Base-by-base conservation (phyloP, 208 protist genomes). In the Kentomonas sorsogonicus region DNA sequence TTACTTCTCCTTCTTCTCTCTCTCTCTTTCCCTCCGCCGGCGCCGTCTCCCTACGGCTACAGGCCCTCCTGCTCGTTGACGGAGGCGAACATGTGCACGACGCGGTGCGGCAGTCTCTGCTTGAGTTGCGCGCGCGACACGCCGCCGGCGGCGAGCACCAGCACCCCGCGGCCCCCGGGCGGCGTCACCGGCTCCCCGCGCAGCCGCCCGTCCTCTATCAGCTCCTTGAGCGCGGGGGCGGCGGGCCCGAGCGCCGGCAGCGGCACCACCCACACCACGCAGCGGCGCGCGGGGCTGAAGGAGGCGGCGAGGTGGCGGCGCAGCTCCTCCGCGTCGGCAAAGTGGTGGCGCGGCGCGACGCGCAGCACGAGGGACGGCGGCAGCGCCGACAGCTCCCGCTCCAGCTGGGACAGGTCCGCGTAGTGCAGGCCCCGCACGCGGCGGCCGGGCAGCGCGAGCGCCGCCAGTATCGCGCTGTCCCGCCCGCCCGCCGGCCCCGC, bases 11-110 rank as follows among this genome's bases (percentile, higher is more conserved):
- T n/a, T n/a, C n/a, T n/a, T n/a, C n/a, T n/a, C n/a, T n/a, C n/a
- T n/a, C n/a, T n/a, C n/a, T n/a, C n/a, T n/a, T n/a, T n/a, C n/a
- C n/a, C n/a, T n/a, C n/a, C n/a, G n/a, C n/a, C n/a, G n/a, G n/a
- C n/a, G n/a, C n/a, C n/a, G n/a, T n/a, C n/a, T n/a, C n/a, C n/a
- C n/a, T n/a, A n/a, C n/a, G n/a, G n/a, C n/a, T n/a, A n/a, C n/a
- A n/a, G n/a, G n/a, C n/a, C n/a, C 11, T n/a, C 18, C 38, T 33
- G n/a, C 9, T 3, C 29, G 25, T 13, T 16, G 61, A 39, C 6
- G 41, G 45, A 3, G 60, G 60, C 40, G 18, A 91, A 58, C 79
- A 87, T 85, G 61, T 91, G 83, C 33, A 91, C 80, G 34, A 87
- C 79, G 43, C 83, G 76, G 41, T 91, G 79, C 15, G 79, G 83